phyloP scores from a whole-genome alignment of 2,329 filamentous ascomycete genomes.

The Ceratocystis colombiana region DNA sequence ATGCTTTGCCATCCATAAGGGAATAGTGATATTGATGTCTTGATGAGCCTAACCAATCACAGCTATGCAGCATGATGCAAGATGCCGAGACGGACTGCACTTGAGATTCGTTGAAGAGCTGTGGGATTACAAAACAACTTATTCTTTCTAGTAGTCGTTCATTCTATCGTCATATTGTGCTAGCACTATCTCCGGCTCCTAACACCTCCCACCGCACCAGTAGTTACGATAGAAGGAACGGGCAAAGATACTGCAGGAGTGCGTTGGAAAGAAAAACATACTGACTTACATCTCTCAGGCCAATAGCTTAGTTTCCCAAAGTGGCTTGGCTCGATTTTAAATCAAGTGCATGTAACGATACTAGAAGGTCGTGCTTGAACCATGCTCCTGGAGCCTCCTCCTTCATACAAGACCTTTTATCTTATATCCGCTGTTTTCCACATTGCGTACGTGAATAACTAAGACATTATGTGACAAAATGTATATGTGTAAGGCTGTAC shows the following conservation, averaged over 20 bases:
- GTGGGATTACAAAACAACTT: background rate
- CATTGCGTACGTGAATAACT: too few relatives aligned
- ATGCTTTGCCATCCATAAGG: background rate
- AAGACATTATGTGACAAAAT: background rate
- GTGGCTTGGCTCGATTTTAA: too few relatives aligned
- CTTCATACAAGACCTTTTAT: too few relatives aligned
- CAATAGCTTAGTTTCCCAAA: background rate
- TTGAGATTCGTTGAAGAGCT: background rate
- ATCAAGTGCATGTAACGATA: too few relatives aligned
- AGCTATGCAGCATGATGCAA: background rate
- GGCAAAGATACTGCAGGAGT: background rate
- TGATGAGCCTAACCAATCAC: background rate
- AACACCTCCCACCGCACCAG: too few relatives aligned
- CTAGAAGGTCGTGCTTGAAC: too few relatives aligned
- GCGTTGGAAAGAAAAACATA: background rate
- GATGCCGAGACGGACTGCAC: background rate
- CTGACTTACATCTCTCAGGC: background rate
- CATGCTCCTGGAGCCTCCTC: too few relatives aligned
- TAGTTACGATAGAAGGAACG: background rate
- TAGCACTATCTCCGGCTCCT: too few relatives aligned
- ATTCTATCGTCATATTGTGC: background rate
- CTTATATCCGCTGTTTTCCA: too few relatives aligned
- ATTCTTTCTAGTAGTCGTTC: background rate
- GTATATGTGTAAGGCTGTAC: background rate
- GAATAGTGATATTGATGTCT: background rate